Percentiles rank a stretch among this genome's conserved stretches.
Conservation (phyloP, 805 yeast species). For the Scheffersomyces coipomensis region DNA sequence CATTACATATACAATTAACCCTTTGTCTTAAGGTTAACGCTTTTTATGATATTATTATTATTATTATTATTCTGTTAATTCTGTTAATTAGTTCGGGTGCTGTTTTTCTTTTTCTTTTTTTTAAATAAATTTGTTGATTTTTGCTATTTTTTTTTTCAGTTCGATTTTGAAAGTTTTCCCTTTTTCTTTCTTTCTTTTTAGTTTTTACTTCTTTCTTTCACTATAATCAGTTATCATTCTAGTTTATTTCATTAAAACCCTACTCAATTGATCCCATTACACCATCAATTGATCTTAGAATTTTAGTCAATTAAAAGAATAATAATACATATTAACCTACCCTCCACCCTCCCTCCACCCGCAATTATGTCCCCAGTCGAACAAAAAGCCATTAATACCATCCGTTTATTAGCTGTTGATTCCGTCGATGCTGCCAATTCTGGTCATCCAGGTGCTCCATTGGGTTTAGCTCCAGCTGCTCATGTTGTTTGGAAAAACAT, state of each 20-base stretch:
- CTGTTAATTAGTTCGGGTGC: no score
- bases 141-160: no score
- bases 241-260: no score
- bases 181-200: slow-evolving; percentile 1
- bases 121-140: no score
- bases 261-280: background rate
- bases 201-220: slow-evolving; percentile 4
- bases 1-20: no score
- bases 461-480: slow-evolving; percentile 96
- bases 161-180: background rate
- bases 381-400: slow-evolving; percentile 75
- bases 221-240: no score
- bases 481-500: slow-evolving; percentile 80
- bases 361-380: slow-evolving; percentile 49
- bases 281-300: background rate
- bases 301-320: no score
- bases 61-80: no score
- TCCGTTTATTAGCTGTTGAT: slow-evolving; percentile 87
- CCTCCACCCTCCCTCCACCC: no score
- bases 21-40: no score
- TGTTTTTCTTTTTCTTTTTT: no score
- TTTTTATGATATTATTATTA: no score
- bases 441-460: slow-evolving; percentile 99
- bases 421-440: slow-evolving; percentile 85
- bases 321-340: background rate